phyloP scores from a whole-genome alignment of 169 alveolate species.

The Cyclospora cayetanensis region DNA sequence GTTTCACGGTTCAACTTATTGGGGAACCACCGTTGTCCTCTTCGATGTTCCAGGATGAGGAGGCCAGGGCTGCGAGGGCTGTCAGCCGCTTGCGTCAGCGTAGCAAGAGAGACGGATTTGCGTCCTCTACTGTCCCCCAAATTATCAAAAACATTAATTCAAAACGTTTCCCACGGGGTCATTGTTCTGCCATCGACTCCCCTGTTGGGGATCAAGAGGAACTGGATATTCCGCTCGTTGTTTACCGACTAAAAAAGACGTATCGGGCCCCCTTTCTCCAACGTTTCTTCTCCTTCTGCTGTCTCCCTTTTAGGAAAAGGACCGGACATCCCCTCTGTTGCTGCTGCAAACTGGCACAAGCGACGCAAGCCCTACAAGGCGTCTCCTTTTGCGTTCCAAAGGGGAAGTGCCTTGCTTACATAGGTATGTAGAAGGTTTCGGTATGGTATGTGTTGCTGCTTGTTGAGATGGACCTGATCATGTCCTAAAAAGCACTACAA shows the following conservation, averaged over 20 bases:
- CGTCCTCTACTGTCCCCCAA: neutral
- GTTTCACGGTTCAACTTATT: too few species aligned
- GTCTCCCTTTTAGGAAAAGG: neutral
- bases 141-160: too few species aligned
- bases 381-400: conserved; percentile 59
- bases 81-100: conserved; percentile 47
- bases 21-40: too few species aligned
- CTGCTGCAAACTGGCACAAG: conserved; percentile 50
- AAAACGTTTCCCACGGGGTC: too few species aligned
- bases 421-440: conserved; percentile 53
- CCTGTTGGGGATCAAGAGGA: neutral
- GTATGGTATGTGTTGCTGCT: too few species aligned
- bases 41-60: conserved; percentile 19
- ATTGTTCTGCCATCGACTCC: too few species aligned
- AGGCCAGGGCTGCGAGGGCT: neutral
- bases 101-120: neutral
- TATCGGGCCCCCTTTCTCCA: conserved; percentile 24
- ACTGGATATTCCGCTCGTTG: neutral
- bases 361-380: conserved; percentile 27
- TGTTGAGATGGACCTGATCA: too few species aligned
- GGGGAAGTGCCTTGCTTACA: conserved; percentile 41
- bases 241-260: conserved; percentile 31
- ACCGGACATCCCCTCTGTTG: neutral
- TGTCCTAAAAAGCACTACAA: too few species aligned
- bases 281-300: conserved; percentile 29